phyloP scores from a whole-genome alignment of 257 asterid genomes.

The Solanum habrochaites region DNA sequence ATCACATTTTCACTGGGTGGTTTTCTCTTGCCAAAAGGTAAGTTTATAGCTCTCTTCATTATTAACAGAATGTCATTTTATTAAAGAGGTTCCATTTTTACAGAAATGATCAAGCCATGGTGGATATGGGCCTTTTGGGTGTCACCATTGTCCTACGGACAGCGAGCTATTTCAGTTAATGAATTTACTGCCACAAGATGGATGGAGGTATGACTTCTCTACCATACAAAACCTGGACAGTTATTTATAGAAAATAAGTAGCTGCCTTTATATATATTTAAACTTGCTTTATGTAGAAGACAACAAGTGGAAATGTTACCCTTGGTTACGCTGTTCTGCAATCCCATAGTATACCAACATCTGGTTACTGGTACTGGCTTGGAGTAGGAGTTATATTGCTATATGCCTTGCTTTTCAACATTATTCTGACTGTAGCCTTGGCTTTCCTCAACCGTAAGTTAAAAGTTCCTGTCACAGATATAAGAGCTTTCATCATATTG shows the following conservation, averaged over 20 bases:
- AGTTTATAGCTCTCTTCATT: background rate
- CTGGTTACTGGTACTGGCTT: slow-evolving; percentile 65
- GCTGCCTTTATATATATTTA: background rate
- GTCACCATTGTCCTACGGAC: slow-evolving; percentile 74
- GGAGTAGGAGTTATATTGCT: slow-evolving; percentile 58
- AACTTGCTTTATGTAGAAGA: slow-evolving; percentile 30
- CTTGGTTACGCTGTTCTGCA: slow-evolving; percentile 42
- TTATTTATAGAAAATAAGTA: background rate
- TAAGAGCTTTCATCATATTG: background rate
- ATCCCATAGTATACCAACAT: slow-evolving; percentile 50
- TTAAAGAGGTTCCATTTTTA: background rate
- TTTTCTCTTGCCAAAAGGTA: slow-evolving; percentile 71
- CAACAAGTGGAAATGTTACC: slow-evolving; percentile 24
- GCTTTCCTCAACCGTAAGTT: slow-evolving; percentile 62
- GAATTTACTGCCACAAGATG: slow-evolving; percentile 77
- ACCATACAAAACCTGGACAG: background rate
- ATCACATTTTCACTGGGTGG: slow-evolving; percentile 71
- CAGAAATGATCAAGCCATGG: slow-evolving; percentile 88
- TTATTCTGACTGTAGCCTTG: slow-evolving; percentile 48
- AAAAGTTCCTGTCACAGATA: background rate
- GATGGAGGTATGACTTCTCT: slow-evolving; percentile 43
- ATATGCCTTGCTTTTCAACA: slow-evolving; percentile 56
- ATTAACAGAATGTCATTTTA: background rate
- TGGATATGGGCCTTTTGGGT: slow-evolving; percentile 91
- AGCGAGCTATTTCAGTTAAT: slow-evolving; percentile 70